Evolutionary conservation across 257 asterid species (phyloP), one percentile per base, ranked within the genome.

Genomic region (Przewalskia tangutica): DNA sequence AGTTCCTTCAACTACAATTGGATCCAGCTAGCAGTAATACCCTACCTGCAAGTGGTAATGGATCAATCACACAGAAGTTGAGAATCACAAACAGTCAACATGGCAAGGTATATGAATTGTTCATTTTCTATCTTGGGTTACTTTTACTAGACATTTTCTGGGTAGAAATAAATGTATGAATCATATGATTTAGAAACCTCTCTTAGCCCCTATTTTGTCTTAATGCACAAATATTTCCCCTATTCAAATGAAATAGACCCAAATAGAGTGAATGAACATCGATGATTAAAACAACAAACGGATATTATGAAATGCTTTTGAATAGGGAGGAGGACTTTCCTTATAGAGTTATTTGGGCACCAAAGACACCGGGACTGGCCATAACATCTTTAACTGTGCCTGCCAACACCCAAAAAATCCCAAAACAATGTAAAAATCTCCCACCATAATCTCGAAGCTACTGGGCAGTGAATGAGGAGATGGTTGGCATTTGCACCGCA

Each of bases 1-100:
- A 96, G 99, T 96, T 94, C 90, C 98, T 96, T 86, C 99, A 96
- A 85, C 84, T 96, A 89, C 95, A 94, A 84, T 83, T 96, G 97
- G 98, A 96, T 46, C 95, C 98, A 75, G 99, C 99, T 60, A 96
- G 97, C 85, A 81, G 95, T 65, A 91, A 85, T 83, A 88, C 91
- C 53, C 98, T 96, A 81, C 93, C 97, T 71, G 95, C 92, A 14
- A 86, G 84, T 82, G 93, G 97, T 36, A 83, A 89, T 27, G 98
- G 97, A 64, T 87, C 89, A 67, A 88, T 94, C 84, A 86, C 93
- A 14, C 99, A 96, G 87, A 94, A 87, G 82, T 87, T 96, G 84
- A 85, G 89, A 85, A 87, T 96, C 85, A 87, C 97, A 73, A 96
- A 96, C 88, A 92, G 91, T 89, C 98, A 91, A 86, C 98, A 93